These are phyloP conservation scores for Coccomyxa subellipsoidea DNA, from an alignment of 163 green algal genomes.

Conservation along the genomic window DNA sequence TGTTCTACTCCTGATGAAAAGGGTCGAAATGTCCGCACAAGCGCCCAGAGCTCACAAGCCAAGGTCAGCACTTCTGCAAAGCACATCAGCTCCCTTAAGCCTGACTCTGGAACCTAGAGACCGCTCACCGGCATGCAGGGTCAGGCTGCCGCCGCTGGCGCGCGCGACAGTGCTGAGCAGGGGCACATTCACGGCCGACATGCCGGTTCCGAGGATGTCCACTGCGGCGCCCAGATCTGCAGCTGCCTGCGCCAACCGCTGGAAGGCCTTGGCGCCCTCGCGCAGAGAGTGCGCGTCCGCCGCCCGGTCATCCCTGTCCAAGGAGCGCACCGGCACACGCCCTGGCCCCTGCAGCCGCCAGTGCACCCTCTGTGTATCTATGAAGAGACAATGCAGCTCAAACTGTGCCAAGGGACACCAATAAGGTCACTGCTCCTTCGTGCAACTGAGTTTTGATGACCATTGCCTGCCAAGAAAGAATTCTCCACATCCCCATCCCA, in stretches of 20 bases:
- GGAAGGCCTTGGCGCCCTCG: background rate
- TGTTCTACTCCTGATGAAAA: too few species aligned
- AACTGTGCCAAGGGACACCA: background rate
- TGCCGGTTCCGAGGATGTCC: slow-evolving; percentile 1
- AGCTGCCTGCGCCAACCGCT: background rate
- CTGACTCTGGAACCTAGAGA: too few species aligned
- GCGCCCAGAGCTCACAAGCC: too few species aligned
- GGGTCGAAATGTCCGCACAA: too few species aligned
- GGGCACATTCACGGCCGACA: background rate
- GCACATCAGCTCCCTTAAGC: too few species aligned
- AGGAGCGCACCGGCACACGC: background rate
- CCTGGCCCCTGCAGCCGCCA: background rate
- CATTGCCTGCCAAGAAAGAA: too few species aligned
- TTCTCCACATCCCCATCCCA: too few species aligned
- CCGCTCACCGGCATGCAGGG: background rate
- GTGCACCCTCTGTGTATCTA: too few species aligned
- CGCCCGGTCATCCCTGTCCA: background rate
- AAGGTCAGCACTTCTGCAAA: too few species aligned
- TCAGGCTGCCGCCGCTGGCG: background rate
- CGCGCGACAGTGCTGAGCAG: background rate
- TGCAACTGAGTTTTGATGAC: too few species aligned
- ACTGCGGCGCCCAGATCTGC: background rate
- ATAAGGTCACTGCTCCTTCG: too few species aligned
- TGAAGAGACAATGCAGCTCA: background rate
- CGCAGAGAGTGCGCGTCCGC: background rate